Evolutionary conservation across 2,329 filamentous ascomycete genomes (phyloP), one percentile per base, ranked within the genome.

Genomic region (Aquanectria penicillioides): DNA sequence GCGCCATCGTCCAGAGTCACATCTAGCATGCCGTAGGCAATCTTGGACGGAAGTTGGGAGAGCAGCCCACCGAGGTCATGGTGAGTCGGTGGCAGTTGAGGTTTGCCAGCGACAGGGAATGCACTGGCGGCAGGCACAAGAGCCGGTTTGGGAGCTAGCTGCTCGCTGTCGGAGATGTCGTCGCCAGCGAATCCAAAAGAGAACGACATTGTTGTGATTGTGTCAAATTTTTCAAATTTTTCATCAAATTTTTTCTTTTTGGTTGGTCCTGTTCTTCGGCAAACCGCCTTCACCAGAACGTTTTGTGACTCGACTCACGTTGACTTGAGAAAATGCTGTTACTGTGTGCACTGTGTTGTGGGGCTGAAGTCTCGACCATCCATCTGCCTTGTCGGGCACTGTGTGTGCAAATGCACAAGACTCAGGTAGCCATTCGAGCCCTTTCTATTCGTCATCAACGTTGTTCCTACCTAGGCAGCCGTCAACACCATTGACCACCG

Each of bases 31-130:
- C 83, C 81, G 75, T 89, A 94, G 15, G 89, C 88, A 52, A 95
- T 83, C 74, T 91, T 91, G 53, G 89, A 91, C 1, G 92, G 92
- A 40, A 94, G 80, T 54, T 75, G 75, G 3, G 79, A 74, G n/a
- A 89, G 75, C 72, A 89, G 80, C 4, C 76, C 69, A 15, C 74
- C 68, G 26, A 89, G 68, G 52, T 77, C 73, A 72, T 89, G 86
- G 44, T 72, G 73, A n/a, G 75, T 76, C 8, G 86, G 80, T 9
- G 82, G 80, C 4, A 89, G 80, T 50, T 87, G 80, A 53, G 86
- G 82, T 64, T 87, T 86, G 57, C 86, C 86, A 43, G 82, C 77
- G 20, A 89, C 82, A 5, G 87, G 87, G 66, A 89, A 89, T 13
- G 87, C 87, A 62, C 72, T 55, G 70, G 67, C 50, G 61, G 50